phyloP scores from a whole-genome alignment of 148 eudicot species.

The Cornus kousa region DNA sequence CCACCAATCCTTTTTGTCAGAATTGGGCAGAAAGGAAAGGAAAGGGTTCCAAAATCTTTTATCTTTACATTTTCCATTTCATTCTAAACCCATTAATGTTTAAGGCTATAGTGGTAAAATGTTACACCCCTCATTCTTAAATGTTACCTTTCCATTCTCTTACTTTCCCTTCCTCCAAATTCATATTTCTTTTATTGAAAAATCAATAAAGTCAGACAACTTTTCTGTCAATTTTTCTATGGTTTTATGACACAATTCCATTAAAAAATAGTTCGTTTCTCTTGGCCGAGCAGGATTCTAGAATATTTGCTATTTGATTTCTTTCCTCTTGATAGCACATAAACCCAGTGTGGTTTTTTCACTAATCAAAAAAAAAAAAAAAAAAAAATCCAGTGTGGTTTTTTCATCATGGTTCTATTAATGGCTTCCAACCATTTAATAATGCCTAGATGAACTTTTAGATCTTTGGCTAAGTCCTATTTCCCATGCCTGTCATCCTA shows the following conservation, averaged over 20 bases:
- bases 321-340: background rate
- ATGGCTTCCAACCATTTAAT: background rate
- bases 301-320: slow-evolving; percentile 2
- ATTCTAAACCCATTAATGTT: background rate
- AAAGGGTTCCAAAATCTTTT: too few species aligned
- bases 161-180: background rate
- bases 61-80: background rate
- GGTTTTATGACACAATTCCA: slow-evolving; percentile 31
- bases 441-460: too few species aligned
- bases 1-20: too few species aligned
- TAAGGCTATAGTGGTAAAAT: background rate
- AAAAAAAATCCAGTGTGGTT: background rate
- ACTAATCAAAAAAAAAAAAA: too few species aligned
- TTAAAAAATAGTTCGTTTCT: slow-evolving; percentile 32
- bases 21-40: too few species aligned
- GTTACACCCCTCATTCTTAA: too few species aligned
- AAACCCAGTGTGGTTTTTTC: background rate
- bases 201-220: background rate
- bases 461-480: background rate
- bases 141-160: too few species aligned
- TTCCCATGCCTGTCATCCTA: background rate
- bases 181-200: too few species aligned
- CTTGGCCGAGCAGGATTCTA: slow-evolving; percentile 23
- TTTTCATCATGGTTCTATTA: background rate
- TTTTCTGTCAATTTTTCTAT: background rate